Evolutionary conservation across 495 filamentous ascomycete genomes (phyloP).

Genomic region (Xylaria scruposa): DNA sequence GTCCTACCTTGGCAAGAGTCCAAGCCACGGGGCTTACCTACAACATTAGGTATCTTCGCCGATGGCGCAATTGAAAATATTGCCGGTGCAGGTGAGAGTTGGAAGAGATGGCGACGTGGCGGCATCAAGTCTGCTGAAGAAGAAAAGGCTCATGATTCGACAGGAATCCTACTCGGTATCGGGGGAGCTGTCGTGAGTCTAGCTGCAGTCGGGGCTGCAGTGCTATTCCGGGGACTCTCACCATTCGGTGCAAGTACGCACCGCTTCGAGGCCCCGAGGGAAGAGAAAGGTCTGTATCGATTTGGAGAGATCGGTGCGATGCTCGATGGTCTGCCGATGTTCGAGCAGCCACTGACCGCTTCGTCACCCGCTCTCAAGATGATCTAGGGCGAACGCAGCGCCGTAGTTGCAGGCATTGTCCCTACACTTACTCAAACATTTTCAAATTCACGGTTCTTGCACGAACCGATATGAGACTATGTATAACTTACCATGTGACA

Average conservation of each 20-base stretch:
- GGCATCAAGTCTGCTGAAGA: constrained; percentile 31
- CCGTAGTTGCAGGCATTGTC: neutral
- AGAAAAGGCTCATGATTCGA: constrained; percentile 36
- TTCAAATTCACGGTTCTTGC: neutral
- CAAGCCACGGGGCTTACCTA: constrained; percentile 27
- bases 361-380: neutral
- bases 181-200: constrained; percentile 33
- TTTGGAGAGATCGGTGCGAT: constrained; percentile 47
- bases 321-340: constrained; percentile 34
- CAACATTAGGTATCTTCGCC: constrained; percentile 40
- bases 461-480: neutral
- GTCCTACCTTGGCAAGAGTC: constrained; percentile 30
- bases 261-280: constrained; percentile 37
- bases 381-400: neutral
- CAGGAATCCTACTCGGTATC: constrained; percentile 30
- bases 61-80: constrained; percentile 39
- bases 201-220: constrained; percentile 34
- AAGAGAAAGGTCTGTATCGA: constrained; percentile 34
- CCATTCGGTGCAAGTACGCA: constrained; percentile 45
- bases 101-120: constrained; percentile 38
- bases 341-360: neutral
- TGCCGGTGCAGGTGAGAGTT: constrained; percentile 37
- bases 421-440: neutral
- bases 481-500: neutral
- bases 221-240: constrained; percentile 34